Evolutionary conservation across 768 basidiomycete genomes (phyloP).

Genomic region (Favolaschia claudopus): DNA sequence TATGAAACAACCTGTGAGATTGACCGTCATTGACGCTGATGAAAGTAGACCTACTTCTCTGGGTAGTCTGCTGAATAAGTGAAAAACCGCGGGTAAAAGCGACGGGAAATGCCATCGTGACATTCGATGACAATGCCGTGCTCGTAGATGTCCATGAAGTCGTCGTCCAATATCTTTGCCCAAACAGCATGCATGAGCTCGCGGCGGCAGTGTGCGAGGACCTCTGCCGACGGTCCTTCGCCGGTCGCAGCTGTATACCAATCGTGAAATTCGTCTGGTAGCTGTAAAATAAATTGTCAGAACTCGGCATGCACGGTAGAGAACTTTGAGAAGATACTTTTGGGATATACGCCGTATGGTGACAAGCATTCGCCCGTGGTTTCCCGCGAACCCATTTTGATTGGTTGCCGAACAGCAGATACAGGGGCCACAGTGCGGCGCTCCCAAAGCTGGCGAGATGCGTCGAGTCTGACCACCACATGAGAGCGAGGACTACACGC

Average conservation of each 20-base stretch:
- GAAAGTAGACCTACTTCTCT: background rate
- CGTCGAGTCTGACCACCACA: constrained; percentile 31
- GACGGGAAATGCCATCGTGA: background rate
- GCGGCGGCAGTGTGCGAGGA: background rate
- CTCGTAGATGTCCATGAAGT: constrained; percentile 1
- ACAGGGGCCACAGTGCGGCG: constrained; percentile 36
- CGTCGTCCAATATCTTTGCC: background rate
- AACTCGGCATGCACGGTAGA: background rate
- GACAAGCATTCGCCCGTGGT: background rate
- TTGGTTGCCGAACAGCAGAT: constrained; percentile 34
- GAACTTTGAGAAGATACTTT: background rate
- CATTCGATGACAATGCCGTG: background rate
- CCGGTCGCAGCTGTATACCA: background rate
- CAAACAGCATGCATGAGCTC: background rate
- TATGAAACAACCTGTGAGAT: background rate
- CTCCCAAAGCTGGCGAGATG: constrained; percentile 27
- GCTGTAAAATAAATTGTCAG: background rate
- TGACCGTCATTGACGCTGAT: background rate
- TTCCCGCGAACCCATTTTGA: constrained; percentile 35
- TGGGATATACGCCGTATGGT: constrained; percentile 11
- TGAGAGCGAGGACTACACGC: constrained; percentile 15
- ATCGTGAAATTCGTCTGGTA: constrained; percentile 1
- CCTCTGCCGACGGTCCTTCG: background rate
- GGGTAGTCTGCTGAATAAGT: constrained; percentile 10
- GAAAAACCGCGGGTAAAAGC: constrained; percentile 1